Percentiles rank a stretch among this genome's conserved stretches.
phyloP scores from a whole-genome alignment of 768 basidiomycete species.

The Agaricus blazei region DNA sequence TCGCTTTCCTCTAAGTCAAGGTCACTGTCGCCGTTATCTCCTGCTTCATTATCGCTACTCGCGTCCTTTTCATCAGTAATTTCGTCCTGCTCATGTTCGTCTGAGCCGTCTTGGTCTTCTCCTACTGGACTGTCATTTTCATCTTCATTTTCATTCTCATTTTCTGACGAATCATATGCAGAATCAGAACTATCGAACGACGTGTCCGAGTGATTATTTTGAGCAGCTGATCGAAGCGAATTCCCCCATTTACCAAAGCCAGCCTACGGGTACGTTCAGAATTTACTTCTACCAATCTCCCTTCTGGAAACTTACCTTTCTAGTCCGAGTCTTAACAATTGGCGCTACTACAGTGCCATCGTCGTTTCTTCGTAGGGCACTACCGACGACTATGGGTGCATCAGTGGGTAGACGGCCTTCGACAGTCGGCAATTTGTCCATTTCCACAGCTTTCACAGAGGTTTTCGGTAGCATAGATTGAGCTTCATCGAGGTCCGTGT shows the following conservation, averaged over 20 bases:
- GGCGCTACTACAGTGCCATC: conserved; percentile 58
- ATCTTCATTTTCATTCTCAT: conserved; percentile 13
- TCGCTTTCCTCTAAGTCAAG: conserved; percentile 14
- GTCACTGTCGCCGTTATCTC: not conserved
- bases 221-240: not conserved
- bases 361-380: conserved; percentile 59
- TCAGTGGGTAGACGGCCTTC: conserved; percentile 11
- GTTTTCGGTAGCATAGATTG: conserved; percentile 6
- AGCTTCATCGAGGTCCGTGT: conserved; percentile 7
- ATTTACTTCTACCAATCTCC: not conserved
- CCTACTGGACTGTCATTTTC: not conserved
- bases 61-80: conserved; percentile 18
- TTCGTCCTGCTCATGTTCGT: conserved; percentile 14
- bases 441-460: not conserved
- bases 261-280: conserved; percentile 30
- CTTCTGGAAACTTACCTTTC: conserved; percentile 13
- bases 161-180: conserved; percentile 29
- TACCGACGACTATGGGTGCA: conserved; percentile 38
- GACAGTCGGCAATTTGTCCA: conserved; percentile 7
- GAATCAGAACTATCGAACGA: conserved; percentile 81
- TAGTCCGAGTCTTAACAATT: conserved; percentile 39
- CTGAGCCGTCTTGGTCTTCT: conserved; percentile 13
- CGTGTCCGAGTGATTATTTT: conserved; percentile 40
- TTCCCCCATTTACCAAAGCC: conserved; percentile 32
- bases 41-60: conserved; percentile 8